Conservation (phyloP, 495 filamentous ascomycete species). For the Paragyromitra xinjiangensis region DNA sequence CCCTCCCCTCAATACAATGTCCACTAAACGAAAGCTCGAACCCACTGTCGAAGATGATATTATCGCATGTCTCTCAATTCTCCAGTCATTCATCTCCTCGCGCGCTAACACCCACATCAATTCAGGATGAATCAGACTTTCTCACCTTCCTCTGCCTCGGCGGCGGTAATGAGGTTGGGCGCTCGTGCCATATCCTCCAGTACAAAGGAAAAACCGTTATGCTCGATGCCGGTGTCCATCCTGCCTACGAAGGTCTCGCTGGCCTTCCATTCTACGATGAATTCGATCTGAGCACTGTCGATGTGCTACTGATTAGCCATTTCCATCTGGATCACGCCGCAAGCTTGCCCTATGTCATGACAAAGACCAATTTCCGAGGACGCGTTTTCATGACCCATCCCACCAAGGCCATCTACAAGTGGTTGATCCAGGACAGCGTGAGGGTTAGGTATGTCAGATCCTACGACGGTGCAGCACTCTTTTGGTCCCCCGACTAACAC, state of each 20-base stretch:
- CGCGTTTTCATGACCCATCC: conserved; percentile 99
- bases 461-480: neutral
- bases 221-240: conserved; percentile 97
- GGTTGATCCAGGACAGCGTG: conserved; percentile 96
- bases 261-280: conserved; percentile 97
- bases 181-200: conserved; percentile 96
- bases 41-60: conserved; percentile 56
- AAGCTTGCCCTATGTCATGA: conserved; percentile 92
- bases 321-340: conserved; percentile 98
- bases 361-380: conserved; percentile 96
- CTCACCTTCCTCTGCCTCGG: conserved; percentile 92
- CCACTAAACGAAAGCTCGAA: conserved; percentile 63
- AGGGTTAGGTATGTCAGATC: conserved; percentile 70
- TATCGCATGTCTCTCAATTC: conserved; percentile 43
- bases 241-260: conserved; percentile 94
- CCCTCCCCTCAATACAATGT: conserved; percentile 57
- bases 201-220: conserved; percentile 99
- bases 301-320: conserved; percentile 97
- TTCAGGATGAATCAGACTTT: conserved; percentile 71
- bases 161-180: conserved; percentile 94
- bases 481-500: neutral
- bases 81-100: neutral
- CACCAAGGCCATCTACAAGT: conserved; percentile 99
- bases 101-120: conserved; percentile 16
- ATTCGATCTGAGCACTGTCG: conserved; percentile 95